A percentile compares a stretch with the other conserved stretches of the same genome.
These are phyloP conservation scores for Nemania sp. DNA, from an alignment of 2,329 filamentous ascomycete genomes.

Conservation along the genomic window DNA sequence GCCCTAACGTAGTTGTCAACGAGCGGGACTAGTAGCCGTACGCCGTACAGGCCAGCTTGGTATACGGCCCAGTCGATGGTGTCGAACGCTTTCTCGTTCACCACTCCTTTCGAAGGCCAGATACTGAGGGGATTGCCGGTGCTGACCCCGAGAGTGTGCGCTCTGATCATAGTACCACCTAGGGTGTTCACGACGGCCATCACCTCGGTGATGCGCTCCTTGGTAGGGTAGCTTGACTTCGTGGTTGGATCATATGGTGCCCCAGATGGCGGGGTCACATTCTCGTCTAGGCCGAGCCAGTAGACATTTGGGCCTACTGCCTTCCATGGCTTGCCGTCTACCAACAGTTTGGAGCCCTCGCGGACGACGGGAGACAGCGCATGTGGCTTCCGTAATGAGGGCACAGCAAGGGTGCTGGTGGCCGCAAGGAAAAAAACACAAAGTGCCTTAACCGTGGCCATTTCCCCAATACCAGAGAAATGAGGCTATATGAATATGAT, in stretches of 20 bases:
- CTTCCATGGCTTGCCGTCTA: constrained; percentile 57
- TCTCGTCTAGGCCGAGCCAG: constrained; percentile 64
- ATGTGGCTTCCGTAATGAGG: constrained; percentile 22
- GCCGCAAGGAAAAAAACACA: constrained; percentile 36
- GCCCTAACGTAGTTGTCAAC: constrained; percentile 59
- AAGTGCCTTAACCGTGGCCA: constrained; percentile 37
- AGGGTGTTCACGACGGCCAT: constrained; percentile 60
- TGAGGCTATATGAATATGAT: neutral
- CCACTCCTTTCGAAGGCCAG: constrained; percentile 54
- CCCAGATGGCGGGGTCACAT: constrained; percentile 58
- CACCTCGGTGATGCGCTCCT: constrained; percentile 59
- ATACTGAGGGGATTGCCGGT: constrained; percentile 62
- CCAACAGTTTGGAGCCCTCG: constrained; percentile 52
- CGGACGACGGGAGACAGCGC: constrained; percentile 52
- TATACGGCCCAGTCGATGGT: constrained; percentile 62
- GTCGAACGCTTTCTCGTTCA: constrained; percentile 60
- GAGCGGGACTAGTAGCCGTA: constrained; percentile 59
- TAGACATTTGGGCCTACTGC: constrained; percentile 63
- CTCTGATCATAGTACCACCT: constrained; percentile 59
- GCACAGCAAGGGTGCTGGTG: constrained; percentile 30
- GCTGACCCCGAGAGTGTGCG: constrained; percentile 61
- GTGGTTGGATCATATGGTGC: constrained; percentile 59
- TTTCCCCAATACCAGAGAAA: neutral
- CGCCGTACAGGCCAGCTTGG: constrained; percentile 58
- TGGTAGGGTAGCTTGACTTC: constrained; percentile 60